Percentiles rank a stretch among this genome's conserved stretches.
Evolutionary conservation across 2,329 filamentous ascomycete genomes (phyloP).

Genomic region (Tympanopsis confertula): DNA sequence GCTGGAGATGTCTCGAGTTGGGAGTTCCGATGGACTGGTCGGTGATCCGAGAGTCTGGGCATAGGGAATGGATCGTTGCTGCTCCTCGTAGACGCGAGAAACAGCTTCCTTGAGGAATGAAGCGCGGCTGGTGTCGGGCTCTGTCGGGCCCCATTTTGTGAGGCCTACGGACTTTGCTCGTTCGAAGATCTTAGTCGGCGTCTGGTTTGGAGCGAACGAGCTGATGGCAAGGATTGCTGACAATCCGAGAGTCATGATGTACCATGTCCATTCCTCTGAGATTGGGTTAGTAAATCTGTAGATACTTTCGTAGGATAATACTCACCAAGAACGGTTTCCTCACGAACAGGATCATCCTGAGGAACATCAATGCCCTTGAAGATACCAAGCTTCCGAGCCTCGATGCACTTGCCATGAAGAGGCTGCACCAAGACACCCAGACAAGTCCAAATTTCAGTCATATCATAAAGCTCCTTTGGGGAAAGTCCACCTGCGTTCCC

Average conservation of each 20-base stretch:
- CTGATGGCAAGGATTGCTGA: slow-evolving; percentile 39
- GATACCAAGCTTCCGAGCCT: slow-evolving; percentile 41
- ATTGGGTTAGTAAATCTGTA: neutral
- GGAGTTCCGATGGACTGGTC: neutral
- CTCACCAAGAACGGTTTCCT: slow-evolving; percentile 39
- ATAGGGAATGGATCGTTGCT: slow-evolving; percentile 11
- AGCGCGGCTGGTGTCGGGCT: slow-evolving; percentile 30
- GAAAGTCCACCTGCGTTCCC: slow-evolving; percentile 42
- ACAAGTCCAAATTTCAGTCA: slow-evolving; percentile 54
- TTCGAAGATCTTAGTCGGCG: slow-evolving; percentile 31
- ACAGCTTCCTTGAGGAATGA: slow-evolving; percentile 51
- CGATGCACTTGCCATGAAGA: slow-evolving; percentile 37
- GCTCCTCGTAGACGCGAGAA: slow-evolving; percentile 44
- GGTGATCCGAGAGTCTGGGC: neutral
- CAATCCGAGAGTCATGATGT: slow-evolving; percentile 46
- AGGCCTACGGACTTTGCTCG: slow-evolving; percentile 40
- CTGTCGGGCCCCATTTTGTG: slow-evolving; percentile 39
- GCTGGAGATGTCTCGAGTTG: neutral
- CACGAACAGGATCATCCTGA: slow-evolving; percentile 7
- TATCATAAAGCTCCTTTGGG: slow-evolving; percentile 46
- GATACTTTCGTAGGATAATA: slow-evolving; percentile 5
- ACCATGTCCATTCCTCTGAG: slow-evolving; percentile 47
- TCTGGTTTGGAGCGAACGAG: slow-evolving; percentile 22
- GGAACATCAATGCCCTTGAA: slow-evolving; percentile 34
- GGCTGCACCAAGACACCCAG: slow-evolving; percentile 40